Percentiles rank a stretch among this genome's conserved stretches.
These are phyloP conservation scores for Aspergillus arachidicola DNA, from an alignment of 2,329 filamentous ascomycete species.

Conservation along the genomic window DNA sequence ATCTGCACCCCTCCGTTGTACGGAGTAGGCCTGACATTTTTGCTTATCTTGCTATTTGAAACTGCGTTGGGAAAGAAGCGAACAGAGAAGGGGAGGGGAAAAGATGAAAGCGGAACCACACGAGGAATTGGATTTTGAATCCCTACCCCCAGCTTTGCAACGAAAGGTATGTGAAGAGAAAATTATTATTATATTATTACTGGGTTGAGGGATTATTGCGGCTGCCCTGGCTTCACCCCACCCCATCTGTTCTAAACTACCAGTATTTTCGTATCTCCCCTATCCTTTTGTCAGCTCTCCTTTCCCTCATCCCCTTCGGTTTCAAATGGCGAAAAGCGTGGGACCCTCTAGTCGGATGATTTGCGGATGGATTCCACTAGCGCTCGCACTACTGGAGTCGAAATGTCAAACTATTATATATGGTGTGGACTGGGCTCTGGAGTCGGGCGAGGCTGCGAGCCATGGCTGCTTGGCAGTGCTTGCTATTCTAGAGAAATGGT, in stretches of 20 bases:
- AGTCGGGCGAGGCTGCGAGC: neutral
- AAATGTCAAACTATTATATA: slow-evolving; percentile 14
- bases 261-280: neutral
- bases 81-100: neutral
- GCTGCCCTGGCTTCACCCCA: neutral
- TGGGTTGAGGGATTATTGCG: neutral
- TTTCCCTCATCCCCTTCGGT: neutral
- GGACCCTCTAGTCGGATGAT: slow-evolving; percentile 1
- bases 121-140: neutral
- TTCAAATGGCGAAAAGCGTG: neutral
- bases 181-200: neutral
- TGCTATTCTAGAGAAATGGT: neutral
- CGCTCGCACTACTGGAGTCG: slow-evolving; percentile 15
- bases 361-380: slow-evolving; percentile 16
- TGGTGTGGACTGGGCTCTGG: slow-evolving; percentile 10
- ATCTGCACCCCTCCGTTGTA: neutral
- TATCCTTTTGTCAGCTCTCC: neutral
- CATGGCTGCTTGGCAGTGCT: neutral
- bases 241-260: neutral
- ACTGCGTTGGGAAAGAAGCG: neutral
- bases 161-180: neutral
- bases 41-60: neutral
- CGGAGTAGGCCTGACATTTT: neutral
- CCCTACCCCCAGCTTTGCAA: neutral
- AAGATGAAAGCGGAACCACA: neutral